phyloP scores from a whole-genome alignment of 805 yeast genomes.

The Yarrowia sp. region DNA sequence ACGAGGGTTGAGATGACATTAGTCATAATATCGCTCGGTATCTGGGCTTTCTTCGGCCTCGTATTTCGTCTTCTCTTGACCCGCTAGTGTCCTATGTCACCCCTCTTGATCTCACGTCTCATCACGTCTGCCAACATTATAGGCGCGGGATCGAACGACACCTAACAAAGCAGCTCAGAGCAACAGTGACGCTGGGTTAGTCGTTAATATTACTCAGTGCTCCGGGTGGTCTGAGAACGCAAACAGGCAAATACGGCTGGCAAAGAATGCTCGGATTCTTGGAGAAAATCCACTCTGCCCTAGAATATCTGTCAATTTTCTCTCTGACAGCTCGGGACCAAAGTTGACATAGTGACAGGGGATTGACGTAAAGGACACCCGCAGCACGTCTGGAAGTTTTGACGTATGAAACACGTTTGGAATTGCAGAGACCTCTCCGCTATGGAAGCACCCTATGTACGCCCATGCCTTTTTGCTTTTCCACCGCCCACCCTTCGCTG shows the following conservation, averaged over 20 bases:
- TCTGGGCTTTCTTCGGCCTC: not conserved
- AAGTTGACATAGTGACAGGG: not conserved
- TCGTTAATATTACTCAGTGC: not conserved
- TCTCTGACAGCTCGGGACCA: not conserved
- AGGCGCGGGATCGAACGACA: not conserved
- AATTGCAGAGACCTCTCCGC: not conserved
- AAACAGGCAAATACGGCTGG: not conserved
- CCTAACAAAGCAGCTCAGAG: not conserved
- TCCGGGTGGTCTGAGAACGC: too few species aligned
- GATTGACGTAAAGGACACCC: not conserved
- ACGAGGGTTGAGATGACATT: not conserved
- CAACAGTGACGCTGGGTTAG: not conserved
- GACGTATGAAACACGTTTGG: not conserved
- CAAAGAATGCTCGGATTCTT: not conserved
- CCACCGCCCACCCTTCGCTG: slow-evolving; percentile 9
- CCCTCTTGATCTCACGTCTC: slow-evolving; percentile 17
- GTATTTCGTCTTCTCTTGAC: not conserved
- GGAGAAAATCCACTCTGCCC: not conserved
- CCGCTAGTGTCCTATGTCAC: slow-evolving; percentile 1
- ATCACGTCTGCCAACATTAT: slow-evolving; percentile 19
- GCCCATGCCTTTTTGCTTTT: not conserved
- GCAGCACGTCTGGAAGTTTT: not conserved
- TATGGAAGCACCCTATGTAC: not conserved
- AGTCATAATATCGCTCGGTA: not conserved
- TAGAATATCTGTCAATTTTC: not conserved